Base-by-base conservation (phyloP, 495 filamentous ascomycete species). In the Annulohypoxylon maeteangense region DNA sequence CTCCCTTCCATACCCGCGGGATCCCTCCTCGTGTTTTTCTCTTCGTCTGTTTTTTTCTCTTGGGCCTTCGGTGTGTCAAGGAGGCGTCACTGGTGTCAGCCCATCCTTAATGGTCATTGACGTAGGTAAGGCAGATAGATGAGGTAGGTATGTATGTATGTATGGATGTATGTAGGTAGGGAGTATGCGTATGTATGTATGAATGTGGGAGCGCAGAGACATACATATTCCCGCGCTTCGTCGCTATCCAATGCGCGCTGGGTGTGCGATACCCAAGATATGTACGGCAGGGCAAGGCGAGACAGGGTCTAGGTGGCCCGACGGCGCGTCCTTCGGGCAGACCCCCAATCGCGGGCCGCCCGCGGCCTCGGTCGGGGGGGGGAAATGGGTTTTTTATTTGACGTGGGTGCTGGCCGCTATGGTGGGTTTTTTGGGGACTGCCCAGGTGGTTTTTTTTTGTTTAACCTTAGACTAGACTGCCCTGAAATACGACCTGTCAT, bases 301-400 rank as follows among this genome's bases (percentile, higher is more conserved):
- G 61, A 51, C 22, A 36, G 67, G 60, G 64, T 60, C 45, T 56
- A 65, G 29, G 61, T 45, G 58, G 38, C 70, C 65, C 61, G 61
- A 62, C 70, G 65, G 70, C 61, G 70, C 67, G 70, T 73, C 65
- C 55, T 68, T 68, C 64, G 70, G 65, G 60, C 70, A 72, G 70
- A 68, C 70, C 70, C 70, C 70, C 70, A 72, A 72, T 72, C 59
- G 70, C 70, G 70, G 70, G 65, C 68, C 25, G 68, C 51, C 68
- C 62, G 56, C 62, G 68, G 29, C 29, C 56, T 65, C 62, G 62
- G 62, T 59, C 42, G 58, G 16, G 29, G 63, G 45, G 32, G 23
- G 48, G 25, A 18, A 48, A 62, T 71, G 56, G 56, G 48, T 36
- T 11, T 7, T 36, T 36, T 36, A 10, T 42, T 72, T 67, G 64